These are phyloP conservation scores for Candida railenensis DNA, from an alignment of 805 yeast genomes.

Conservation along the genomic window DNA sequence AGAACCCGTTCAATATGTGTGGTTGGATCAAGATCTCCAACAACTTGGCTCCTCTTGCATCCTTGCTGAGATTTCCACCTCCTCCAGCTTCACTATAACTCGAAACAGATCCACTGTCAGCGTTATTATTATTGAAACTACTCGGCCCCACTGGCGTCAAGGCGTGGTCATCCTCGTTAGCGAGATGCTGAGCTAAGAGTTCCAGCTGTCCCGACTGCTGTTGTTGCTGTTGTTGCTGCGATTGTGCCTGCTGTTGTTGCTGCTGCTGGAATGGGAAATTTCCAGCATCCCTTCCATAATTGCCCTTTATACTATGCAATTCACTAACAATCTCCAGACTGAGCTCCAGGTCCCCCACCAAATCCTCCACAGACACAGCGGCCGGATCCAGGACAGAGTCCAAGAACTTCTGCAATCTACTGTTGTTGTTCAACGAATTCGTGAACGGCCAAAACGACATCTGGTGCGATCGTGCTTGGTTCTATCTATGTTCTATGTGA, in stretches of 20 bases:
- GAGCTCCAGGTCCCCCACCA: slow-evolving; percentile 29
- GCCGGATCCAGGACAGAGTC: slow-evolving; percentile 35
- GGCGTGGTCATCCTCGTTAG: slow-evolving; percentile 1
- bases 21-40: slow-evolving; percentile 80
- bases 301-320: slow-evolving; percentile 35
- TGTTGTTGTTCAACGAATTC: slow-evolving; percentile 33
- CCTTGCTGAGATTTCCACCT: slow-evolving; percentile 21
- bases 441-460: slow-evolving; percentile 51
- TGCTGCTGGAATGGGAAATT: slow-evolving; percentile 30
- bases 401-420: slow-evolving; percentile 39
- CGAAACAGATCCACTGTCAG: slow-evolving; percentile 36
- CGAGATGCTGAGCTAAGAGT: neutral
- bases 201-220: neutral
- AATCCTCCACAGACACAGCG: slow-evolving; percentile 29
- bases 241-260: slow-evolving; percentile 11
- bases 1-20: slow-evolving; percentile 63
- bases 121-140: slow-evolving; percentile 8
- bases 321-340: slow-evolving; percentile 40
- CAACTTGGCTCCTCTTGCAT: slow-evolving; percentile 49
- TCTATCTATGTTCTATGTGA: neutral
- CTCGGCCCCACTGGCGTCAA: neutral
- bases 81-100: slow-evolving; percentile 27
- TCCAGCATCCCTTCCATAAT: slow-evolving; percentile 25
- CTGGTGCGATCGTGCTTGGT: neutral
- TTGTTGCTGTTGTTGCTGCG: neutral